Evolutionary conservation across 2,329 filamentous ascomycete species (phyloP).

Genomic region (Rhynchosporium agropyri): DNA sequence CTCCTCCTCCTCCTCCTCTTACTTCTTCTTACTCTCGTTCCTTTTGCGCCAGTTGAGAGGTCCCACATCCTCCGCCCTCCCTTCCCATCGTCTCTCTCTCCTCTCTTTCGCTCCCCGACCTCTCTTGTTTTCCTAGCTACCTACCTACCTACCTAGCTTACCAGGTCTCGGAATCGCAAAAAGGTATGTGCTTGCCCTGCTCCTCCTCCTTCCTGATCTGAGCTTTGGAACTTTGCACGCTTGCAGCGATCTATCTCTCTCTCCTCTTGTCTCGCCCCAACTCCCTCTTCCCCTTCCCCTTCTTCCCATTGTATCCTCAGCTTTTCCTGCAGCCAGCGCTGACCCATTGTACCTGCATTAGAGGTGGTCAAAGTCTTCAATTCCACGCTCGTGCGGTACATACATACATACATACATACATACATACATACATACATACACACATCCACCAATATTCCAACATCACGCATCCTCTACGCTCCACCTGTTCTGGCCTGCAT

Average conservation of each 20-base stretch:
- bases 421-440: not conserved
- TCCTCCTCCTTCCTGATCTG: slow-evolving; percentile 10
- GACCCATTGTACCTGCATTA: slow-evolving; percentile 44
- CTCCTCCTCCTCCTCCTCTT: slow-evolving; percentile 25
- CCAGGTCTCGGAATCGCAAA: slow-evolving; percentile 28
- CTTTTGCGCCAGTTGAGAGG: slow-evolving; percentile 26
- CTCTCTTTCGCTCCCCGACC: slow-evolving; percentile 26
- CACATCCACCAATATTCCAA: slow-evolving; percentile 11
- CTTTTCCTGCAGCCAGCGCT: slow-evolving; percentile 40
- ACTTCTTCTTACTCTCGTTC: slow-evolving; percentile 34
- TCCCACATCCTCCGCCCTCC: slow-evolving; percentile 23
- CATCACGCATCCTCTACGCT: slow-evolving; percentile 22
- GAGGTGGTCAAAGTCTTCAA: slow-evolving; percentile 40
- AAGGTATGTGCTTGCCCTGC: slow-evolving; percentile 32
- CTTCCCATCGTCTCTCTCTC: not conserved
- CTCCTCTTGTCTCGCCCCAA: slow-evolving; percentile 26
- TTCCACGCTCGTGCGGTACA: slow-evolving; percentile 28
- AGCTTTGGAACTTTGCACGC: slow-evolving; percentile 4
- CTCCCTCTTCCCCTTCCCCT: slow-evolving; percentile 3
- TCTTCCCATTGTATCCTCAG: slow-evolving; percentile 36
- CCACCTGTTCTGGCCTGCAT: slow-evolving; percentile 23
- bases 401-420: slow-evolving; percentile 13
- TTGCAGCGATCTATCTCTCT: slow-evolving; percentile 26
- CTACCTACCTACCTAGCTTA: not conserved
- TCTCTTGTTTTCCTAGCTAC: slow-evolving; percentile 34